Conservation (phyloP, 768 basidiomycete genomes). For the Boletus insuetus region DNA sequence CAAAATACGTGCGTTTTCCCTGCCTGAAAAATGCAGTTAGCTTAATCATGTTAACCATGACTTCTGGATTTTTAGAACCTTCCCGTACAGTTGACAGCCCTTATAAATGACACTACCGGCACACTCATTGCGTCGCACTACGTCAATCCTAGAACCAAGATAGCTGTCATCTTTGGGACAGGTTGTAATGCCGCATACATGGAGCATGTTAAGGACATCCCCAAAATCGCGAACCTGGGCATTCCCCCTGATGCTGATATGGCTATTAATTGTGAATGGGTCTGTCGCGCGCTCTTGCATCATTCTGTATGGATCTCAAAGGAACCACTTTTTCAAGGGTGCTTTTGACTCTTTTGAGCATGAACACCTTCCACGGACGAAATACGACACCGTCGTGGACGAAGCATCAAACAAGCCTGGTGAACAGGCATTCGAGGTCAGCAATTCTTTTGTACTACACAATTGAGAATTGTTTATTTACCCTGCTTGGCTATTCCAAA, state of each 20-base stretch:
- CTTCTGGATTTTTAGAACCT: slow-evolving; percentile 52
- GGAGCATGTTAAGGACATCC: slow-evolving; percentile 83
- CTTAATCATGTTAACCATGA: not conserved
- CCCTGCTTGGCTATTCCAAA: not conserved
- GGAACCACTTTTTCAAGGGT: slow-evolving; percentile 48
- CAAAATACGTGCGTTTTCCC: slow-evolving; percentile 58
- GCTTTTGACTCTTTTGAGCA: slow-evolving; percentile 97
- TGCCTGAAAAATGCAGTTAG: not conserved
- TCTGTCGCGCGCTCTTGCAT: slow-evolving; percentile 31
- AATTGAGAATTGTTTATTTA: not conserved
- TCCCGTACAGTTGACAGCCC: slow-evolving; percentile 77
- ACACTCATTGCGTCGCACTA: slow-evolving; percentile 97
- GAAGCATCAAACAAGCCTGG: slow-evolving; percentile 94
- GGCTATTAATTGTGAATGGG: slow-evolving; percentile 98
- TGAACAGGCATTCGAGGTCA: slow-evolving; percentile 89
- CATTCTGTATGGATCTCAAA: not conserved
- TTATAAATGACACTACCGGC: slow-evolving; percentile 98
- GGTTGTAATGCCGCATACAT: slow-evolving; percentile 99
- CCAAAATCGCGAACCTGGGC: slow-evolving; percentile 78
- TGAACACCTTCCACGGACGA: slow-evolving; percentile 91
- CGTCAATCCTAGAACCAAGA: slow-evolving; percentile 86
- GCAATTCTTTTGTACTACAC: slow-evolving; percentile 1
- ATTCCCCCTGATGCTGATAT: slow-evolving; percentile 67
- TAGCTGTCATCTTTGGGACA: slow-evolving; percentile 96
- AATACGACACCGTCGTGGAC: slow-evolving; percentile 91